A percentile compares a stretch with the other conserved stretches of the same genome.
Evolutionary conservation across 192 early-diverging fungal genomes (phyloP).

Genomic region (Endogone sp.): DNA sequence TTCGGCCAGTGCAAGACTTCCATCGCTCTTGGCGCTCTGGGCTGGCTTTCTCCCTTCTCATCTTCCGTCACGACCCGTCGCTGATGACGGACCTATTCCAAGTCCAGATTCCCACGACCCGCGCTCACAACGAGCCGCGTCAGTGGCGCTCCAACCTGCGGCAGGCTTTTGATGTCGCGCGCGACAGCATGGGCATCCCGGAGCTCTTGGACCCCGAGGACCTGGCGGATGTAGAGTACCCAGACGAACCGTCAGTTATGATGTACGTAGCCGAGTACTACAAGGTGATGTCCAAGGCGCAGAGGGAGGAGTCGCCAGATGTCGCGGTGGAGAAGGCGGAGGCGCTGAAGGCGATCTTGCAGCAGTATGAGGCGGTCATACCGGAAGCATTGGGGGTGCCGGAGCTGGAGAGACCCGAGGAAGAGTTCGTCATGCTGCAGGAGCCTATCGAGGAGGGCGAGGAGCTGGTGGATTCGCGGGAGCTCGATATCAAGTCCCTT

Average conservation of each 20-base stretch:
- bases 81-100: conserved; percentile 40
- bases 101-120: conserved; percentile 20
- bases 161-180: conserved; percentile 35
- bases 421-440: conserved; percentile 4
- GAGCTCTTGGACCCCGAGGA: conserved; percentile 40
- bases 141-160: conserved; percentile 29
- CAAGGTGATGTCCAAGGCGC: conserved; percentile 42
- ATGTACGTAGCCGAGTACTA: conserved; percentile 51
- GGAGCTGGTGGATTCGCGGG: background rate
- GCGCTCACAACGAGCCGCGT: conserved; percentile 26
- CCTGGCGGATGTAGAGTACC: conserved; percentile 43
- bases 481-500: background rate
- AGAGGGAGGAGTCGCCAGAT: conserved; percentile 19
- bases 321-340: conserved; percentile 13
- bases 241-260: conserved; percentile 49
- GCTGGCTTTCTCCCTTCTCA: conserved; percentile 44
- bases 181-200: conserved; percentile 35
- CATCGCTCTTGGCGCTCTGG: conserved; percentile 46
- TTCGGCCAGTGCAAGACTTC: conserved; percentile 47
- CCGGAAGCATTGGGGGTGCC: background rate
- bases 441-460: conserved; percentile 21
- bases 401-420: conserved; percentile 19
- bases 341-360: conserved; percentile 11
- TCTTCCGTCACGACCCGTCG: conserved; percentile 39
- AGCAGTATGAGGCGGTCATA: background rate